Base-by-base conservation (phyloP, 345 rosid species). In the Erysimum cheiranthoides region DNA sequence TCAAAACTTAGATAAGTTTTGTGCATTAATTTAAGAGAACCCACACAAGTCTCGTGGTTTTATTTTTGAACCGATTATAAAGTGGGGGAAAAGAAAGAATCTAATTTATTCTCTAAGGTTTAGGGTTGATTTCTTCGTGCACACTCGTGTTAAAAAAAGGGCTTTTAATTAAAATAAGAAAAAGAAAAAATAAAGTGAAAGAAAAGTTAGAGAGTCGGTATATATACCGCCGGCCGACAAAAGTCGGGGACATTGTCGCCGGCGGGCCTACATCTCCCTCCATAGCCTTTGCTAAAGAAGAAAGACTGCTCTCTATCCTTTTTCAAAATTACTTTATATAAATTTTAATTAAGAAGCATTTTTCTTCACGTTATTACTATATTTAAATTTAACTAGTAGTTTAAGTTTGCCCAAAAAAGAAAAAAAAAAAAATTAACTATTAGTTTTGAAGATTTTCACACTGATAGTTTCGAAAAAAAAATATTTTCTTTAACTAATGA, bases 191-290 rank as follows among this genome's bases (percentile, higher is more conserved):
- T 14, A 45, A 62, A 43, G 60, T 12, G 42, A 43, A 63, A 45
- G 0, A 8, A 32, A 56, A n/a, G 4, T 65, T 70, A 71, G 71
- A 76, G 76, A 73, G 82, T 85, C 82, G 86, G 87, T 86, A 56
- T 71, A 76, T 81, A 77, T 86, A 85, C 81, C 75, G 86, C 85
- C 87, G 89, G 90, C 90, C 83, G 90, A 85, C 85, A 81, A 74
- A 77, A 82, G 69, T 43, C 34, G 46, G 52, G 18, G 8, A 14
- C 66, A 70, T 46, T 68, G 36, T 70, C 71, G 71, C 66, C 76
- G 76, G 60, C 13, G 71, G 80, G 51, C 76, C 80, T 77, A 70
- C 76, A 14, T 47, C 43, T 38, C 6, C 2, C 43, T 47, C n/a
- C 27, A 13, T 84, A 74, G 85, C 82, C 84, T 71, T 80, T 74